These are phyloP conservation scores for Ampelocalamus luodianensis DNA, from an alignment of 176 grass and related monocot species.

Conservation along the genomic window DNA sequence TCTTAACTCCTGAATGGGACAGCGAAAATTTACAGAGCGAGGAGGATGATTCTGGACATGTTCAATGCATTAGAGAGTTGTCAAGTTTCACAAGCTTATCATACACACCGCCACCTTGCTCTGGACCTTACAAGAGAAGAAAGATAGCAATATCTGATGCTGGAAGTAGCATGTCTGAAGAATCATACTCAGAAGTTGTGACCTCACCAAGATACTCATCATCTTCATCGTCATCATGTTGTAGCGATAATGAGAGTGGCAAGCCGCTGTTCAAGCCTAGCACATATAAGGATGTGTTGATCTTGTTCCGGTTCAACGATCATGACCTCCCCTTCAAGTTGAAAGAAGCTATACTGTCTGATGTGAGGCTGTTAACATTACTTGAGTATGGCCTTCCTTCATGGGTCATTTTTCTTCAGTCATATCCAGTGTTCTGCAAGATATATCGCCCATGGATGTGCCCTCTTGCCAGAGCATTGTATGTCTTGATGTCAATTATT, in stretches of 20 bases:
- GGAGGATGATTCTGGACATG: conserved; percentile 44
- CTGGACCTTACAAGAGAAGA: conserved; percentile 90
- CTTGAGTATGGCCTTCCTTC: conserved; percentile 96
- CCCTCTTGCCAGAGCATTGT: conserved; percentile 78
- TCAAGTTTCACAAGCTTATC: conserved; percentile 45
- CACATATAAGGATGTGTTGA: conserved; percentile 78
- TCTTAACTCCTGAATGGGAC: conserved; percentile 37
- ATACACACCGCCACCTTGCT: conserved; percentile 66
- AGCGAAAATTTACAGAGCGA: conserved; percentile 42
- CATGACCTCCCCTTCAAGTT: conserved; percentile 85
- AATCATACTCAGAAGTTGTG: conserved; percentile 74
- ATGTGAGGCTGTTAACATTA: conserved; percentile 81
- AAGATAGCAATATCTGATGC: conserved; percentile 64
- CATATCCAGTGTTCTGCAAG: conserved; percentile 96
- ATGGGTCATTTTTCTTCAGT: conserved; percentile 96
- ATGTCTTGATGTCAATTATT: conserved; percentile 85
- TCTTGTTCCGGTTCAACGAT: conserved; percentile 87
- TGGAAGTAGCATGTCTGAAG: conserved; percentile 49
- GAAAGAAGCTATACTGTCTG: conserved; percentile 79
- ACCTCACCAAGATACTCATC: conserved; percentile 65
- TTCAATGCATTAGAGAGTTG: conserved; percentile 26
- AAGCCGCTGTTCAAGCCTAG: conserved; percentile 53
- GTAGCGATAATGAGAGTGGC: conserved; percentile 54
- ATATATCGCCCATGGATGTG: conserved; percentile 99
- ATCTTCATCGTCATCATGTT: conserved; percentile 53